Conservation (phyloP, 106 monocot species). For the Cymbidium sinense region DNA sequence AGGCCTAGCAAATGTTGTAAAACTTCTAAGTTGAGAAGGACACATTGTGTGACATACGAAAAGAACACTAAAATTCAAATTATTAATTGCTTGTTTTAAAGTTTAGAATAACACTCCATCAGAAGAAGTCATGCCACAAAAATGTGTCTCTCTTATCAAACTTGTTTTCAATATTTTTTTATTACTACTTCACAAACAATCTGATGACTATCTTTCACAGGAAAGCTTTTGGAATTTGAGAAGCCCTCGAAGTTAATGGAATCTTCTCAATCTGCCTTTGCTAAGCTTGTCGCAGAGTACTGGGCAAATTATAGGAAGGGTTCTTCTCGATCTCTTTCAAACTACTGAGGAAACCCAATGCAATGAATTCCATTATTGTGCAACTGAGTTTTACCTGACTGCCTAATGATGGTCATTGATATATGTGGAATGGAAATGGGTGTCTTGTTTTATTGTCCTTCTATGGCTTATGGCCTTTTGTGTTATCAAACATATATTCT, state of each 20-base stretch:
- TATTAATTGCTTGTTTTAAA: too few species aligned
- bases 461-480: too few species aligned
- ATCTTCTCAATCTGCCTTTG: constrained; percentile 40
- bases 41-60: too few species aligned
- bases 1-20: too few species aligned
- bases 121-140: too few species aligned
- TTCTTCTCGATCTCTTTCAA: constrained; percentile 2
- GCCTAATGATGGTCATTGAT: neutral
- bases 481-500: too few species aligned
- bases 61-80: too few species aligned
- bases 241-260: constrained; percentile 71
- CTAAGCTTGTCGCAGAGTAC: constrained; percentile 77
- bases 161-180: neutral
- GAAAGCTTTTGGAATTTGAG: constrained; percentile 81
- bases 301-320: constrained; percentile 61
- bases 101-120: too few species aligned
- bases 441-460: too few species aligned
- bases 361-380: neutral
- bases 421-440: neutral
- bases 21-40: too few species aligned
- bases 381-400: neutral
- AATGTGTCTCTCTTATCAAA: neutral
- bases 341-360: neutral
- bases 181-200: neutral
- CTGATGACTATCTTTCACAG: constrained; percentile 16